Evolutionary conservation across 495 filamentous ascomycete species (phyloP), one percentile per base, ranked within the genome.

Genomic region (Podospora pseudopauciseta): DNA sequence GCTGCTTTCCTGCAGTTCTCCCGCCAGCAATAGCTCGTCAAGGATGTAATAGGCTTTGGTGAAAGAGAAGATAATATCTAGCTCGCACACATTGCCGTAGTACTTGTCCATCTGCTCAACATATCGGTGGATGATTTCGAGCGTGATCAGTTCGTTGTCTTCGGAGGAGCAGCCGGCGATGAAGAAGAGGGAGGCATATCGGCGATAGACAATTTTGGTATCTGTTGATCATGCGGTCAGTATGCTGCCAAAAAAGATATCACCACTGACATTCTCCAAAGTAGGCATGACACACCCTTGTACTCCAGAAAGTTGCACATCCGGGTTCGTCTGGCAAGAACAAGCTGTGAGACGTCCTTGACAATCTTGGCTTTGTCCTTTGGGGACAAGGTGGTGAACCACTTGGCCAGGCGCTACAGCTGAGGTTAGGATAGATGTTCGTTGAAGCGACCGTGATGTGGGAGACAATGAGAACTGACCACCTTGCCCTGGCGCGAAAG

Each of bases 241-340:
- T 34, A 68, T 56, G 15, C 53, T 26, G 53, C 64, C 53, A 5
- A 6, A 64, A 70, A 58, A 59, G 56, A 68, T 34, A 49, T 73
- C 62, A 15, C 23, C 23, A 28, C 20, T 28, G 60, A 13, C 16
- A 30, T 23, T 23, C 20, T 3, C 18, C 18, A 16, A 18, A 58
- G 23, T 18, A 15, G 30, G 11, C 34, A 32, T 39, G 15, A 63
- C 61, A 5, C 55, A 92, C 95, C 95, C 90, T 98, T 99, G 80
- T 99, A 99, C 74, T 99, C 95, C 56, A 99, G 88, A 80, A 99
- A 99, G 80, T 99, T 99, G 86, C 95, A 99, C 95, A 99, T 99
- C 71, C 94, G 91, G 63, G 95, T 97, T 74, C 95, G 85, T 71
- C 95, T 87, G 55, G 96, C 94, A 64, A 99, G 89, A 68, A 99